Evolutionary conservation across 441 rosid genomes (phyloP).

Genomic region (Kokia cookei): DNA sequence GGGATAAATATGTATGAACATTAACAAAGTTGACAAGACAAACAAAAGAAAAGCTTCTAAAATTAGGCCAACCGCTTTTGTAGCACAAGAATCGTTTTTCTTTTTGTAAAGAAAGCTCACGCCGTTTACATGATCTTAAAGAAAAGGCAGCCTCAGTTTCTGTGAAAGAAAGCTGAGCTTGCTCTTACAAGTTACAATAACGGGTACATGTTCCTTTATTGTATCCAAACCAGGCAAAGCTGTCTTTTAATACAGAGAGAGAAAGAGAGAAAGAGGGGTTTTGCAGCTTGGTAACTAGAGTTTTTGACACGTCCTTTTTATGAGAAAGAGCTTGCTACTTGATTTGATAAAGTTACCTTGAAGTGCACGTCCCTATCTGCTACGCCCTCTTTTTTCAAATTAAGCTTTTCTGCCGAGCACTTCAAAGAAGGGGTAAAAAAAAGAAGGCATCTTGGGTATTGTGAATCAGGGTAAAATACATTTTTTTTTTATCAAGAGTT

Average conservation of each 20-base stretch:
- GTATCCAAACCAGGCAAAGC: slow-evolving; percentile 26
- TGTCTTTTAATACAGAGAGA: slow-evolving; percentile 1
- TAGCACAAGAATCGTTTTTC: background rate
- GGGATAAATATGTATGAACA: background rate
- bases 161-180: slow-evolving; percentile 8
- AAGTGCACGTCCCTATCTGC: slow-evolving; percentile 31
- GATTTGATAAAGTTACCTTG: slow-evolving; percentile 20
- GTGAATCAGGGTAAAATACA: slow-evolving; percentile 19
- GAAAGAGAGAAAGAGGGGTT: background rate
- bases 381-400: background rate
- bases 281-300: background rate
- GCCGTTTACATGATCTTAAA: background rate
- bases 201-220: slow-evolving; percentile 17
- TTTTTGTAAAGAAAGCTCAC: background rate
- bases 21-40: background rate
- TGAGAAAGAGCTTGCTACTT: background rate
- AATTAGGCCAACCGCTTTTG: background rate
- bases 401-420: slow-evolving; percentile 14
- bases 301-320: slow-evolving; percentile 11
- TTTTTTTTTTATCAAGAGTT: background rate
- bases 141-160: slow-evolving; percentile 16
- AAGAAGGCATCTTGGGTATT: slow-evolving; percentile 41
- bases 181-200: slow-evolving; percentile 1
- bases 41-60: background rate
- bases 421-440: background rate